Percentiles rank a stretch among this genome's conserved stretches.
phyloP scores from a whole-genome alignment of 805 yeast genomes.

The Lipomyces lipofer region DNA sequence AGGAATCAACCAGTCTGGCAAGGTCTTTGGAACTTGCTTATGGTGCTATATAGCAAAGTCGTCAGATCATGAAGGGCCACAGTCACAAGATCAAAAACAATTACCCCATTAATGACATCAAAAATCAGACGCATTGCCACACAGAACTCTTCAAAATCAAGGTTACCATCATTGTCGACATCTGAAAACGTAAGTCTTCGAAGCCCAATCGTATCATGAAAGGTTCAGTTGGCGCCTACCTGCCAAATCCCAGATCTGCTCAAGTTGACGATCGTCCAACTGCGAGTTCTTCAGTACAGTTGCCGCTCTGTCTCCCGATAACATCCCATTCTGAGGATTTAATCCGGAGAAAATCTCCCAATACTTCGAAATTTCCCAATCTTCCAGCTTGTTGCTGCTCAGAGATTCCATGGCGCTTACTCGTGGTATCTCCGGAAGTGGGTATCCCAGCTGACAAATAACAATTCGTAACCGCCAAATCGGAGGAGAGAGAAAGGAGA shows the following conservation, averaged over 20 bases:
- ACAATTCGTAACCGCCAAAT: no score
- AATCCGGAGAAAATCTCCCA: conserved; percentile 97
- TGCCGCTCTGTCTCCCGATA: conserved; percentile 81
- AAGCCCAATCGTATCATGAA: not conserved
- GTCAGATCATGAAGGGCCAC: not conserved
- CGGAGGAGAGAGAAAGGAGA: no score
- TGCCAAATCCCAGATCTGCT: conserved; percentile 84
- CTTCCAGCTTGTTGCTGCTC: conserved; percentile 25
- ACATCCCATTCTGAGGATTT: conserved; percentile 73
- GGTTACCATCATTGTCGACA: conserved; percentile 84
- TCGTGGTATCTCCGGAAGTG: no score
- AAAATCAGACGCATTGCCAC: conserved; percentile 94
- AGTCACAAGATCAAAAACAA: conserved; percentile 30
- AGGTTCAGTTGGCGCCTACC: conserved; percentile 16
- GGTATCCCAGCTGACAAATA: no score
- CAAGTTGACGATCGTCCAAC: conserved; percentile 71
- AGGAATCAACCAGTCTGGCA: conserved; percentile 94
- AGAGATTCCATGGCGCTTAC: conserved; percentile 28
- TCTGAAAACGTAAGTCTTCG: conserved; percentile 48
- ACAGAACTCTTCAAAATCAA: conserved; percentile 97
- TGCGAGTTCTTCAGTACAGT: conserved; percentile 88
- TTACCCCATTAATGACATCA: conserved; percentile 79
- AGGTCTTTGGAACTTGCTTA: conserved; percentile 59
- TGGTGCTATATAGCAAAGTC: conserved; percentile 10
- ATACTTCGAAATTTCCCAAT: conserved; percentile 91